phyloP scores from a whole-genome alignment of 148 eudicot species.

The Pouteria glomerata region DNA sequence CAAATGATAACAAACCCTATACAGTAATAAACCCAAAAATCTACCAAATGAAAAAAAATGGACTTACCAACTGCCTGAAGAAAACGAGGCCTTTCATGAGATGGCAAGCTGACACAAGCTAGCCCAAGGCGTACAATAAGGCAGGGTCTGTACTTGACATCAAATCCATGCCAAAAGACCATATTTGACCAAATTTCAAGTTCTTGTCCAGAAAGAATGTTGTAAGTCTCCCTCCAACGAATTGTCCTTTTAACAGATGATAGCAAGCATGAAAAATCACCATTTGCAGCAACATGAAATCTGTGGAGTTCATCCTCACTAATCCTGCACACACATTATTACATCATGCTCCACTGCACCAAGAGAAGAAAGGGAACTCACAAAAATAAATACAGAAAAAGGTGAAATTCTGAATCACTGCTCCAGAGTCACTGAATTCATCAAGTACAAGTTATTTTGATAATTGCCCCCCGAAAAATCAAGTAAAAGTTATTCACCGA shows the following conservation, averaged over 20 bases:
- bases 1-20: background rate
- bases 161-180: slow-evolving; percentile 83
- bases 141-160: slow-evolving; percentile 53
- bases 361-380: slow-evolving; percentile 15
- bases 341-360: slow-evolving; percentile 14
- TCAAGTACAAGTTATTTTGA: too few species aligned
- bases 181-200: slow-evolving; percentile 68
- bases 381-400: background rate
- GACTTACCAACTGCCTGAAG: slow-evolving; percentile 73
- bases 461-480: background rate
- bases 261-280: slow-evolving; percentile 55
- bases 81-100: slow-evolving; percentile 61
- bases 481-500: background rate
- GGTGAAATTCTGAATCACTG: slow-evolving; percentile 1
- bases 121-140: slow-evolving; percentile 69
- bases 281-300: slow-evolving; percentile 69
- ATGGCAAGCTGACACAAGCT: slow-evolving; percentile 50
- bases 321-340: slow-evolving; percentile 49
- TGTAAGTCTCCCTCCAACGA: slow-evolving; percentile 67
- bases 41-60: slow-evolving; percentile 1
- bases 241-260: slow-evolving; percentile 67
- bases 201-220: slow-evolving; percentile 58
- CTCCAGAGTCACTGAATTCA: background rate
- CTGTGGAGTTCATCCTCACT: slow-evolving; percentile 61
- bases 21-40: background rate